Evolutionary conservation across 2,329 filamentous ascomycete genomes (phyloP).

Genomic region (Penicillium thymicola): DNA sequence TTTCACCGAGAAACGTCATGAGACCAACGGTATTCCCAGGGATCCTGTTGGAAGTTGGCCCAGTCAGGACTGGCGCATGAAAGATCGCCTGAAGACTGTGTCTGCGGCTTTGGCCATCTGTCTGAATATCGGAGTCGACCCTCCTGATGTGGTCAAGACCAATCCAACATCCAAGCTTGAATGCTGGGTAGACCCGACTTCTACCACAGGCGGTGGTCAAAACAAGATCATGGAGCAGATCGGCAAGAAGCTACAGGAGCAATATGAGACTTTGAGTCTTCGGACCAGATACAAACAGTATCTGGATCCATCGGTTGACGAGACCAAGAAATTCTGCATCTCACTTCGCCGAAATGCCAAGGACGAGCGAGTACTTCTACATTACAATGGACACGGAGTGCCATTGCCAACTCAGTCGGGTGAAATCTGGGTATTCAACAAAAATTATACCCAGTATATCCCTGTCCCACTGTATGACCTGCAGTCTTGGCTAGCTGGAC

Average conservation of each 20-base stretch:
- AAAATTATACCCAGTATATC: constrained; percentile 98
- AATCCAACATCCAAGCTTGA: constrained; percentile 90
- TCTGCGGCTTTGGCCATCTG: constrained; percentile 92
- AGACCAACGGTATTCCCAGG: constrained; percentile 85
- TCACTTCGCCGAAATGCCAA: constrained; percentile 89
- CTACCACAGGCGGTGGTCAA: constrained; percentile 67
- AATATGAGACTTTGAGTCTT: constrained; percentile 93
- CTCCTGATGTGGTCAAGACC: constrained; percentile 94
- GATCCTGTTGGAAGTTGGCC: constrained; percentile 55
- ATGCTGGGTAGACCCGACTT: constrained; percentile 92
- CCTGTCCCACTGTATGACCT: constrained; percentile 93
- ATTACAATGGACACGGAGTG: constrained; percentile 98
- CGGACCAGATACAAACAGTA: constrained; percentile 98
- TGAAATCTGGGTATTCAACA: constrained; percentile 99
- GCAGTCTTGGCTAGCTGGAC: constrained; percentile 91
- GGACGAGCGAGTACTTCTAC: constrained; percentile 92
- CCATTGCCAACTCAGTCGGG: constrained; percentile 92
- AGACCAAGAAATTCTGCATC: constrained; percentile 93
- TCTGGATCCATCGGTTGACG: constrained; percentile 91
- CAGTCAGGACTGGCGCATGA: constrained; percentile 91
- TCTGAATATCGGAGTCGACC: constrained; percentile 95
- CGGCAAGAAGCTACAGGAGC: constrained; percentile 89
- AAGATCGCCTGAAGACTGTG: constrained; percentile 92
- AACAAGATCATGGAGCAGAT: constrained; percentile 89
- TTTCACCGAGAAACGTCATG: constrained; percentile 96